Conservation (phyloP, 441 rosid genomes). For the Erysimum cheiri region DNA sequence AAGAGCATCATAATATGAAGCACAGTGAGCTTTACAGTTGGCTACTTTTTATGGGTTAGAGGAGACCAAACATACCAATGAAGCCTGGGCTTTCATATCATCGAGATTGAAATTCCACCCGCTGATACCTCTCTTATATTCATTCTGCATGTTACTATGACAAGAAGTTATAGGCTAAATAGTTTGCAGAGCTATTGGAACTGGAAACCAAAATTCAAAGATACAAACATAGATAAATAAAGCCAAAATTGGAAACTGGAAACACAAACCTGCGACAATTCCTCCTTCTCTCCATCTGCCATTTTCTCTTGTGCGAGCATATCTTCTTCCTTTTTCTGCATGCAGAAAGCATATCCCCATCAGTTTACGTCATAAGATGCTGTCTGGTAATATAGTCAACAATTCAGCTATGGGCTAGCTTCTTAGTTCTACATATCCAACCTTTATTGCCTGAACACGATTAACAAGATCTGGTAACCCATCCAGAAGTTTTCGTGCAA, state of each 20-base stretch:
- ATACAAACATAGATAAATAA: conserved; percentile 8
- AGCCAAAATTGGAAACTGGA: conserved; percentile 23
- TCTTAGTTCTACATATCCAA: conserved; percentile 37
- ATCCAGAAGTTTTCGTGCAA: conserved; percentile 74
- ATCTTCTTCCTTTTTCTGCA: conserved; percentile 92
- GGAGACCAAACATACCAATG: conserved; percentile 64
- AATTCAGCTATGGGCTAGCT: conserved; percentile 14
- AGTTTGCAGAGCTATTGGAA: conserved; percentile 27
- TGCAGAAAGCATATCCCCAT: conserved; percentile 41
- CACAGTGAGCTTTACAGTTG: conserved; percentile 23
- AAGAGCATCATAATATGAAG: conserved; percentile 21
- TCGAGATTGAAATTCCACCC: conserved; percentile 98
- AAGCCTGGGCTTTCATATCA: conserved; percentile 96
- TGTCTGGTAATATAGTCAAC: neutral
- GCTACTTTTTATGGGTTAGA: conserved; percentile 16
- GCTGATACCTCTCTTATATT: conserved; percentile 95
- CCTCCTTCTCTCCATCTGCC: conserved; percentile 96
- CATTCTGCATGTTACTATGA: conserved; percentile 68
- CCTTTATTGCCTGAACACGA: conserved; percentile 88
- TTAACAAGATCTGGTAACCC: conserved; percentile 95
- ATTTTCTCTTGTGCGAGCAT: conserved; percentile 99
- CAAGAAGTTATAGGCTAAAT: conserved; percentile 37
- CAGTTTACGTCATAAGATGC: conserved; percentile 26
- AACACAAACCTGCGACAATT: conserved; percentile 84
- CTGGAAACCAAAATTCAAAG: conserved; percentile 16